Evolutionary conservation across 1,284 basidiomycete species (phyloP).

Genomic region (Tausonia pullulans): DNA sequence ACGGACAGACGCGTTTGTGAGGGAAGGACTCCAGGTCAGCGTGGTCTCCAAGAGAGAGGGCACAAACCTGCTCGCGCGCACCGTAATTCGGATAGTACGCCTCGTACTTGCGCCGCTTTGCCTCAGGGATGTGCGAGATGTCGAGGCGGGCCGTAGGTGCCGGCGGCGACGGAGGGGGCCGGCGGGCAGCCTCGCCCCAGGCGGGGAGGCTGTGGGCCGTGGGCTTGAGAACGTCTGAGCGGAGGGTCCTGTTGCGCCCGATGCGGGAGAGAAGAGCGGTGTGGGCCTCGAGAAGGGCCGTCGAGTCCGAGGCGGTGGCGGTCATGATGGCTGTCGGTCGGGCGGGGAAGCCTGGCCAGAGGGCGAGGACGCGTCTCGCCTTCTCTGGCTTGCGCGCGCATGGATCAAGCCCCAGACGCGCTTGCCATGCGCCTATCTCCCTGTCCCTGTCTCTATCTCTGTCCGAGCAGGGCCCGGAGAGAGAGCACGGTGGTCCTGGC

Average conservation of each 20-base stretch:
- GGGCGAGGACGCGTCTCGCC: too few relatives aligned
- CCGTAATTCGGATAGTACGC: constrained; percentile 16
- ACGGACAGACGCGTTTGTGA: too few relatives aligned
- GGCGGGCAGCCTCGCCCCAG: not conserved
- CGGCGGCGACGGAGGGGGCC: constrained; percentile 34
- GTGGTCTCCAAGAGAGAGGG: too few relatives aligned
- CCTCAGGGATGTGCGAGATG: constrained; percentile 8
- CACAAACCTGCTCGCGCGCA: too few relatives aligned
- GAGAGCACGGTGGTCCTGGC: too few relatives aligned
- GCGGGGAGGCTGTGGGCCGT: constrained; percentile 38
- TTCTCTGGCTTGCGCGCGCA: too few relatives aligned
- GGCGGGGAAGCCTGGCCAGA: too few relatives aligned
- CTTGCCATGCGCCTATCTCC: too few relatives aligned
- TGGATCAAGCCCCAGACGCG: too few relatives aligned
- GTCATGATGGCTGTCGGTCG: too few relatives aligned
- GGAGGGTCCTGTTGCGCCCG: constrained; percentile 37
- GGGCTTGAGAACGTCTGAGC: constrained; percentile 39
- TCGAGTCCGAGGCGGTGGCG: constrained; percentile 18
- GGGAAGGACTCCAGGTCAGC: constrained; percentile 27
- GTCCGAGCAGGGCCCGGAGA: too few relatives aligned
- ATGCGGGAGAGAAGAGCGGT: constrained; percentile 37
- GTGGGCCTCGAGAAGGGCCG: constrained; percentile 44
- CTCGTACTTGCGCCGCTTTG: constrained; percentile 14
- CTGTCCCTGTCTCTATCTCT: too few relatives aligned
- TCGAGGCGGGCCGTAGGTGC: constrained; percentile 36